Evolutionary conservation across 805 yeast species (phyloP), one percentile per base, ranked within the genome.

Genomic region (Kazachstania bromeliacearum): DNA sequence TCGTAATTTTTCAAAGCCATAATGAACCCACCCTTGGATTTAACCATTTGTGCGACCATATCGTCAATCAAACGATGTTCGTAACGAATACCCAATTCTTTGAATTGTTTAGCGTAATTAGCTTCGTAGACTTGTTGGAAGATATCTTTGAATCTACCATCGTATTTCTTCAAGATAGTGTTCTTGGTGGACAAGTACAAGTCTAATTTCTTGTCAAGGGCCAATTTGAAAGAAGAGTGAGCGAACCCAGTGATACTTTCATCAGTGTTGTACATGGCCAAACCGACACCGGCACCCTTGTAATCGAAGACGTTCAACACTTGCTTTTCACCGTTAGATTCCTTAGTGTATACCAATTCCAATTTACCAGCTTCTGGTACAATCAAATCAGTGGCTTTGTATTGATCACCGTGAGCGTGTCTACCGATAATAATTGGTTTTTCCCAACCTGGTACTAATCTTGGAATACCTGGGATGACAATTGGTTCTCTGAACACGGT

Each of bases 31-130:
- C 92, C 92, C 51, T 77, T 77, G 18, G 89, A 81, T 60, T 82
- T 82, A 54, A 82, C 62, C 92, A 82, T 82, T 62, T 82, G 92
- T 4, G 89, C 89, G 42, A 82, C 92, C 87, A 82, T 82, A 57
- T 82, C 92, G 59, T 82, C 92, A 44, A 82, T 82, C 54, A 82
- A 68, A 60, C 92, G 73, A 60, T 82, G 92, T 59, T 82, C 88
- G 50, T 80, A 82, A 67, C 75, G 71, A 45, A 82, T 70, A 16
- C 79, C 81, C 23, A 65, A 64, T 10, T 62, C 59, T 50, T 79
- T 84, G 48, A 80, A 80, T 38, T 70, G 59, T 8, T 60, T 13
- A 50, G 73, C 69, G 63, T 81, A 82, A 30, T 66, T 64, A 13
- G 66, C 38, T 35, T 77, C 84, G 49, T 71, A 82, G 35, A 81